Percentiles rank a stretch among this genome's conserved stretches.
These are phyloP conservation scores for Climacium dendroides DNA, from an alignment of 225 moss, liverwort and hornwort species.

Conservation along the genomic window DNA sequence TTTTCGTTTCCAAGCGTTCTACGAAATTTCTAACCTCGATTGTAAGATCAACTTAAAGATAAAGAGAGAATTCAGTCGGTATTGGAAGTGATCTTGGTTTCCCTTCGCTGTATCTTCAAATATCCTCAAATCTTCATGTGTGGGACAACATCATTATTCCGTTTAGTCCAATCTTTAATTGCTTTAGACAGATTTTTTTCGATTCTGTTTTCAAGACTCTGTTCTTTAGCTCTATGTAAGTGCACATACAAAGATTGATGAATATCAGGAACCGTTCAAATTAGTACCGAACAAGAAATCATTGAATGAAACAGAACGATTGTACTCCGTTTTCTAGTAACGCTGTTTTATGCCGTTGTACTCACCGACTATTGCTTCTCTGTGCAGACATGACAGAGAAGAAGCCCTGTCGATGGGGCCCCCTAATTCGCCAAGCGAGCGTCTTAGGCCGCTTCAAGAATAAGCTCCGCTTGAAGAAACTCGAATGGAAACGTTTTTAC, in stretches of 20 bases:
- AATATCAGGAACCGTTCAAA: not conserved
- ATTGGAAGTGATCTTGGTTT: not conserved
- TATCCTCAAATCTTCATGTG: not conserved
- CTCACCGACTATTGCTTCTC: not conserved
- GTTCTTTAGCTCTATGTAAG: not conserved
- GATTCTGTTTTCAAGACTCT: not conserved
- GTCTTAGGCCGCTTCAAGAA: constrained; percentile 28
- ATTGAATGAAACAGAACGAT: not conserved
- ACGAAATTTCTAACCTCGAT: not conserved
- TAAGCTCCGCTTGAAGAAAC: constrained; percentile 24
- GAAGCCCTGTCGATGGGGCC: constrained; percentile 19
- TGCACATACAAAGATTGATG: not conserved
- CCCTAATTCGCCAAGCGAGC: constrained; percentile 10
- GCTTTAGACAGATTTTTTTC: not conserved
- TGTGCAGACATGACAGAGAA: constrained; percentile 11
- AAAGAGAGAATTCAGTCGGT: not conserved
- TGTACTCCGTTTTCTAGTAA: not conserved
- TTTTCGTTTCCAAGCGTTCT: not conserved
- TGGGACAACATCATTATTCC: too few relatives aligned
- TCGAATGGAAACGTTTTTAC: constrained; percentile 30
- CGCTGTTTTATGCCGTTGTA: not conserved
- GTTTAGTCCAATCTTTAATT: not conserved
- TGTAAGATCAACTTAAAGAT: not conserved
- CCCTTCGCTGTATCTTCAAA: not conserved
- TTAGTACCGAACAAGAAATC: not conserved